These are phyloP conservation scores for Pleurotus pulmonarius DNA, from an alignment of 768 basidiomycete genomes.

Conservation along the genomic window DNA sequence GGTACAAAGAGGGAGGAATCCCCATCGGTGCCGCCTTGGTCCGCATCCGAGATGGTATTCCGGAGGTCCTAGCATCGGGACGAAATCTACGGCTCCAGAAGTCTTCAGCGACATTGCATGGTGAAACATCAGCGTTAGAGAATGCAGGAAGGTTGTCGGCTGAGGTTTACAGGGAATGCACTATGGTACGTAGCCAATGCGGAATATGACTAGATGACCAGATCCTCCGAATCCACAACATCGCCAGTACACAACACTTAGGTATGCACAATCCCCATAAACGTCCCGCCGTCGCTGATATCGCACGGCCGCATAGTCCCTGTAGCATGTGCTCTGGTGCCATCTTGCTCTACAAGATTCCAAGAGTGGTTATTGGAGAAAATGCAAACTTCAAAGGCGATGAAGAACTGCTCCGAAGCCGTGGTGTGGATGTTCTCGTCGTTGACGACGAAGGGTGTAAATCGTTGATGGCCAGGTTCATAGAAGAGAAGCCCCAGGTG, in stretches of 20 bases:
- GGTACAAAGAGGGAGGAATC: conserved; percentile 9
- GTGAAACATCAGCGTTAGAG: conserved; percentile 37
- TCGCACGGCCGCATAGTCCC: conserved; percentile 33
- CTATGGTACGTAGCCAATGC: conserved; percentile 35
- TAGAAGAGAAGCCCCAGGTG: conserved; percentile 52
- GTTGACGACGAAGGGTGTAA: conserved; percentile 48
- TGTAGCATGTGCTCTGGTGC: conserved; percentile 68
- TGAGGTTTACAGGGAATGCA: conserved; percentile 40
- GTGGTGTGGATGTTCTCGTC: conserved; percentile 53
- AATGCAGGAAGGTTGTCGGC: conserved; percentile 47
- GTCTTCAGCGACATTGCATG: conserved; percentile 30
- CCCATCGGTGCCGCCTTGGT: conserved; percentile 11
- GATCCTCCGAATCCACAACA: not conserved
- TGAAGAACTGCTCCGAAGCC: conserved; percentile 46
- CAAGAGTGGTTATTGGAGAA: conserved; percentile 64
- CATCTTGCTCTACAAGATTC: conserved; percentile 59
- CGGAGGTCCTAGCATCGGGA: conserved; percentile 24
- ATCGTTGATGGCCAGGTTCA: conserved; percentile 52
- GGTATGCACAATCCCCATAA: conserved; percentile 11
- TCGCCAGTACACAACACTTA: conserved; percentile 32
- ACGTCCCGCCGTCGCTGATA: not conserved
- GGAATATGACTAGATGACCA: not conserved
- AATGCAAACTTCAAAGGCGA: conserved; percentile 50
- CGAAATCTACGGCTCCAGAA: conserved; percentile 34
- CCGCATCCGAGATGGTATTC: conserved; percentile 8